Evolutionary conservation across 352 stramenopile genomes (phyloP).

Genomic region (Globisporangium abappressorium): DNA sequence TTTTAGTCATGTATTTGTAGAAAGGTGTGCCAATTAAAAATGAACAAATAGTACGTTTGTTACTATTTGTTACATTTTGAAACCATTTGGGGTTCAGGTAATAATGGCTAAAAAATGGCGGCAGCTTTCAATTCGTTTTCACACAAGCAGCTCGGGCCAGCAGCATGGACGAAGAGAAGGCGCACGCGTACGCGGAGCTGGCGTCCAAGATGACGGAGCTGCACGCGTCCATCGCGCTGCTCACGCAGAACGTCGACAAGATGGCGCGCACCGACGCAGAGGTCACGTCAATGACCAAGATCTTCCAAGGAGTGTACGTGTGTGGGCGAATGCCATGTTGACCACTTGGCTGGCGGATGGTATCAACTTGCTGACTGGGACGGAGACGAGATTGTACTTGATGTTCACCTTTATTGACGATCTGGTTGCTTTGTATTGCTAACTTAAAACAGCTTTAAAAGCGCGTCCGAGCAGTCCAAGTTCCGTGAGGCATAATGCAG

Average conservation of each 20-base stretch:
- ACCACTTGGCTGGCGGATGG: too few relatives aligned
- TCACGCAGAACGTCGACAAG: slow-evolving; percentile 73
- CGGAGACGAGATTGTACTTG: neutral
- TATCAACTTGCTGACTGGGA: neutral
- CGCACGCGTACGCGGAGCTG: slow-evolving; percentile 59
- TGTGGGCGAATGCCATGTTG: too few relatives aligned
- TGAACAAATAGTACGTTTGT: too few relatives aligned
- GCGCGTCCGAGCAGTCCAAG: slow-evolving; percentile 35
- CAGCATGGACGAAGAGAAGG: slow-evolving; percentile 72
- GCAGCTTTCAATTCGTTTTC: neutral
- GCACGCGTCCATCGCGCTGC: slow-evolving; percentile 63
- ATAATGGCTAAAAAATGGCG: too few relatives aligned
- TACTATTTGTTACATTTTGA: too few relatives aligned
- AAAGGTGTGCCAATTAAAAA: too few relatives aligned
- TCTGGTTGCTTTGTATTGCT: neutral
- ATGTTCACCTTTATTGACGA: neutral
- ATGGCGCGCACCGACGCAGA: slow-evolving; percentile 70
- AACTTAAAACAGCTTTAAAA: slow-evolving; percentile 39
- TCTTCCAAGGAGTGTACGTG: slow-evolving; percentile 75
- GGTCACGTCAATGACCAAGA: slow-evolving; percentile 64
- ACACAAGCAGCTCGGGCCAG: neutral
- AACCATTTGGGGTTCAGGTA: too few relatives aligned
- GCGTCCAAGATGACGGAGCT: slow-evolving; percentile 74
- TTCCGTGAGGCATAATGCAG: slow-evolving; percentile 20
- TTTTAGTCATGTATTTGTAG: too few relatives aligned